These are phyloP conservation scores for Rhodotorula babjevae DNA, from an alignment of 768 basidiomycete genomes.

Conservation along the genomic window DNA sequence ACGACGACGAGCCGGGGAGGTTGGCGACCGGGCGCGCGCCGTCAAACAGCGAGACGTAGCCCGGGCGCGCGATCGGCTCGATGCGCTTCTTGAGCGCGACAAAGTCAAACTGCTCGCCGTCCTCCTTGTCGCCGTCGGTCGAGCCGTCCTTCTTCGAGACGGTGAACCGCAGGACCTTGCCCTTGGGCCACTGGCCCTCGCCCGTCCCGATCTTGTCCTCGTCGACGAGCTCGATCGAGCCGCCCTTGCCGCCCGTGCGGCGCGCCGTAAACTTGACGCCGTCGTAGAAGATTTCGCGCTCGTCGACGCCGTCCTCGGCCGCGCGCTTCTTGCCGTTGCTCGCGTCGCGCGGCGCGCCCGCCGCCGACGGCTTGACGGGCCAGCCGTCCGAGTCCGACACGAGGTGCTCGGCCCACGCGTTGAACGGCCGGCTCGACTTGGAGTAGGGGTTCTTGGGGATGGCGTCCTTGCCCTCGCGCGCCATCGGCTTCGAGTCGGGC, in stretches of 20 bases:
- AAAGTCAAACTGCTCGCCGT: slow-evolving; percentile 58
- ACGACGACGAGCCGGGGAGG: slow-evolving; percentile 11
- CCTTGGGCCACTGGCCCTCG: slow-evolving; percentile 52
- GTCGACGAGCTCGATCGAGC: slow-evolving; percentile 34
- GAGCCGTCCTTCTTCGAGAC: slow-evolving; percentile 24
- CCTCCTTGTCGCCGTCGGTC: slow-evolving; percentile 18
- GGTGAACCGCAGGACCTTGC: slow-evolving; percentile 58
- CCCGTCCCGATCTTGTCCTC: slow-evolving; percentile 29
- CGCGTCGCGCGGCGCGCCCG: slow-evolving; percentile 47
- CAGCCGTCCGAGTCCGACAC: slow-evolving; percentile 27
- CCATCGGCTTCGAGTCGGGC: slow-evolving; percentile 50
- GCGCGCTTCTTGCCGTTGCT: slow-evolving; percentile 50
- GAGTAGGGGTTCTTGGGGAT: slow-evolving; percentile 51
- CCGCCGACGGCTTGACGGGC: slow-evolving; percentile 46
- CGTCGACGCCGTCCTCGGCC: slow-evolving; percentile 51
- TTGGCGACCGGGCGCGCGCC: slow-evolving; percentile 10
- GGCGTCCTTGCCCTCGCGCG: slow-evolving; percentile 44
- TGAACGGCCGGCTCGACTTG: slow-evolving; percentile 31
- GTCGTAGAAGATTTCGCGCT: slow-evolving; percentile 36
- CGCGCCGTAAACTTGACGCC: slow-evolving; percentile 33
- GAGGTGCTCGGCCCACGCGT: slow-evolving; percentile 37
- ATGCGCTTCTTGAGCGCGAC: slow-evolving; percentile 57
- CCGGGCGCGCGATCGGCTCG: slow-evolving; percentile 31
- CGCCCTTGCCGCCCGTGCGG: slow-evolving; percentile 19
- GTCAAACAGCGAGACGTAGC: slow-evolving; percentile 24